Evolutionary conservation across 306 rosid species (phyloP).

Genomic region (Begonia peltatifolia): DNA sequence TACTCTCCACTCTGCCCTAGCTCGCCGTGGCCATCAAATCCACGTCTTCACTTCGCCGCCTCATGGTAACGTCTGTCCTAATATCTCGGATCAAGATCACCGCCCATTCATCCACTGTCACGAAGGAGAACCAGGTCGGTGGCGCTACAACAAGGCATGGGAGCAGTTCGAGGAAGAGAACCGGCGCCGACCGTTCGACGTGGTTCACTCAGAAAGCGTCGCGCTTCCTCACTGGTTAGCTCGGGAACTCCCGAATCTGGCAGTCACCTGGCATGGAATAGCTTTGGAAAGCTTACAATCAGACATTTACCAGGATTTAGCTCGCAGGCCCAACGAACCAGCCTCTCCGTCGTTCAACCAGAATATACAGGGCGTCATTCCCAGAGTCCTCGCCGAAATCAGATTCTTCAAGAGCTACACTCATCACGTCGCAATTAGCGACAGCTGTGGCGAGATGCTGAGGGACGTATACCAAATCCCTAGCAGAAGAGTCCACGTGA

Average conservation of each 20-base stretch:
- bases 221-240: constrained; percentile 86
- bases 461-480: constrained; percentile 87
- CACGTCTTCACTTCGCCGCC: constrained; percentile 80
- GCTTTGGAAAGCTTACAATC: constrained; percentile 90
- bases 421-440: constrained; percentile 83
- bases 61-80: constrained; percentile 9
- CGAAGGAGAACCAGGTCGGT: constrained; percentile 72
- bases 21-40: constrained; percentile 70
- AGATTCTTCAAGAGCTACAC: constrained; percentile 70
- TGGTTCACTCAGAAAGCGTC: constrained; percentile 89
- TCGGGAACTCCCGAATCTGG: constrained; percentile 49
- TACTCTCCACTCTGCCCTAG: constrained; percentile 71
- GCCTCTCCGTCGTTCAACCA: constrained; percentile 42
- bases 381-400: constrained; percentile 70
- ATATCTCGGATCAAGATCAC: constrained; percentile 3
- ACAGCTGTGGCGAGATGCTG: constrained; percentile 87
- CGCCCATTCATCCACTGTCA: constrained; percentile 55
- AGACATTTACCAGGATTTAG: constrained; percentile 60
- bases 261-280: constrained; percentile 95
- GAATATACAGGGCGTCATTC: constrained; percentile 57
- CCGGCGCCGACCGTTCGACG: constrained; percentile 42
- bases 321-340: constrained; percentile 39
- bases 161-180: constrained; percentile 60
- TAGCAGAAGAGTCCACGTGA: constrained; percentile 61
- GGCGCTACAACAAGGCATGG: constrained; percentile 94